These are phyloP conservation scores for Vickermania spadyakhi DNA, from an alignment of 208 protist species.

Conservation along the genomic window DNA sequence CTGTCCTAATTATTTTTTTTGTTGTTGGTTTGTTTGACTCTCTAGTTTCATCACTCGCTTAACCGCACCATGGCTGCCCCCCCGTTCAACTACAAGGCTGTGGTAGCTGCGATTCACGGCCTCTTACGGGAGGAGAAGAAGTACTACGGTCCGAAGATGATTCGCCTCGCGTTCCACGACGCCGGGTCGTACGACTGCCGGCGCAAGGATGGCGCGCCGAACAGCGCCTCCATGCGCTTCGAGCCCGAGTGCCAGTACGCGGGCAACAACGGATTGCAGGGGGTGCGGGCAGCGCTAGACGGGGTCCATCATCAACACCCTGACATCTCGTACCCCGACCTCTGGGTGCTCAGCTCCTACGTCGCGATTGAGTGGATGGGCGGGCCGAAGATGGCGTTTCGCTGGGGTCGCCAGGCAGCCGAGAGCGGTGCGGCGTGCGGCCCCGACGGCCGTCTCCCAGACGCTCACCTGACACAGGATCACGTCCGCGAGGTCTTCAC, in stretches of 20 bases:
- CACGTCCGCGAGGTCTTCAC: slow-evolving; percentile 86
- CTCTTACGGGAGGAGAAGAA: slow-evolving; percentile 30
- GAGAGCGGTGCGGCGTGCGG: slow-evolving; percentile 55
- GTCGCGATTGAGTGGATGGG: slow-evolving; percentile 91
- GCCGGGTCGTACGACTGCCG: slow-evolving; percentile 55
- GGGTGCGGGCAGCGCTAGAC: slow-evolving; percentile 77
- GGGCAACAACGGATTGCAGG: slow-evolving; percentile 84
- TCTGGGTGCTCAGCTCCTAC: slow-evolving; percentile 85
- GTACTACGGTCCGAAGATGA: slow-evolving; percentile 38
- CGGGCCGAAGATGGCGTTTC: slow-evolving; percentile 78
- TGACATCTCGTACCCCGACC: slow-evolving; percentile 88
- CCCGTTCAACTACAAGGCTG: slow-evolving; percentile 38
- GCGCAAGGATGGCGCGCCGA: slow-evolving; percentile 48
- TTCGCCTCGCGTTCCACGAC: slow-evolving; percentile 79
- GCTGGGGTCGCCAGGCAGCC: slow-evolving; percentile 75
- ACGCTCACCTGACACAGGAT: slow-evolving; percentile 54
- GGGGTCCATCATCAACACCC: slow-evolving; percentile 81
- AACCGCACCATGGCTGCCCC: slow-evolving; percentile 14
- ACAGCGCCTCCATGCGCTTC: slow-evolving; percentile 76
- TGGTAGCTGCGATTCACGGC: slow-evolving; percentile 47
- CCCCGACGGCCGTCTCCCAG: slow-evolving; percentile 84
- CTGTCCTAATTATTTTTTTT: no score
- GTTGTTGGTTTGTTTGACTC: no score
- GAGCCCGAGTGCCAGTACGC: slow-evolving; percentile 58
- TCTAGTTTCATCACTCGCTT: slow-evolving; percentile 23